Percentiles rank a stretch among this genome's conserved stretches.
phyloP scores from a whole-genome alignment of 2,329 filamentous ascomycete species.

The Beauveria medogensis region DNA sequence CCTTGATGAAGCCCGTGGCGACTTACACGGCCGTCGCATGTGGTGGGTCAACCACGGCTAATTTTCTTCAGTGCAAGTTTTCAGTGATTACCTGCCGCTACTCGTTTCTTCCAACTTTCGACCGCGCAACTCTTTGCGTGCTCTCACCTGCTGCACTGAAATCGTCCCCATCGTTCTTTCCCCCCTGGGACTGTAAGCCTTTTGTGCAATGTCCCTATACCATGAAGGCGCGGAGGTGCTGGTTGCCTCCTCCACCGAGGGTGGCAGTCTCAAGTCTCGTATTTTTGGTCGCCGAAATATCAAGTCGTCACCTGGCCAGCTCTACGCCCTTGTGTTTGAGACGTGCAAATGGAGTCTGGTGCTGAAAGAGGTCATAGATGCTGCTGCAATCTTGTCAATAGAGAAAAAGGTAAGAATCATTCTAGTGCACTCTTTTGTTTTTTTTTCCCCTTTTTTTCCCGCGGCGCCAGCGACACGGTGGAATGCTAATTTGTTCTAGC shows the following conservation, averaged over 20 bases:
- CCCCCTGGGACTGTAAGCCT: neutral
- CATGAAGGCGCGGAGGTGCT: conserved; percentile 80
- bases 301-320: conserved; percentile 70
- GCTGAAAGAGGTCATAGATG: conserved; percentile 83
- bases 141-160: neutral
- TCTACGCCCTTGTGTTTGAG: conserved; percentile 83
- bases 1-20: neutral
- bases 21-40: conserved; percentile 18
- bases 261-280: conserved; percentile 80
- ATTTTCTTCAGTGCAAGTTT: conserved; percentile 1
- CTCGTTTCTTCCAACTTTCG: neutral
- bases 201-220: conserved; percentile 76
- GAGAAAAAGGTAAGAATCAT: conserved; percentile 67
- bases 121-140: neutral
- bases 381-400: conserved; percentile 61
- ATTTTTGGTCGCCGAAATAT: conserved; percentile 68
- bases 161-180: neutral
- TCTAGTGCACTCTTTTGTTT: neutral
- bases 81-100: neutral
- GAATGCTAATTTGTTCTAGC: conserved; percentile 37
- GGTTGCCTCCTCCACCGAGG: conserved; percentile 39
- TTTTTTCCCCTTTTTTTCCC: too few relatives aligned
- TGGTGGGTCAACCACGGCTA: conserved; percentile 11
- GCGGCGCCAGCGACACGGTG: neutral
- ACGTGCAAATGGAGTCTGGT: conserved; percentile 84